phyloP scores from a whole-genome alignment of 768 basidiomycete genomes.

The Antrodiella citrinella region DNA sequence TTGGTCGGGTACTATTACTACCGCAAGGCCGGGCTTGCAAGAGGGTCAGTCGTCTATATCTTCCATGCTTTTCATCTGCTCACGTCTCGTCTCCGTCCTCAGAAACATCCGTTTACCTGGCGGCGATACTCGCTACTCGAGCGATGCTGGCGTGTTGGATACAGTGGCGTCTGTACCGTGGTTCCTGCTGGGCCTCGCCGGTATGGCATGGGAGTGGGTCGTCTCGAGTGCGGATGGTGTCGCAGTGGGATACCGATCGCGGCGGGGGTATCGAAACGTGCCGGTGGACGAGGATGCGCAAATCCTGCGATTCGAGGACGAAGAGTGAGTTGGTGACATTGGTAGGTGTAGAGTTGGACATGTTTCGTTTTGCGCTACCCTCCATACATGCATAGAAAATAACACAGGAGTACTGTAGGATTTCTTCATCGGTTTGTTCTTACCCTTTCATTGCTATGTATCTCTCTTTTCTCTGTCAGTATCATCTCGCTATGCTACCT shows the following conservation, averaged over 20 bases:
- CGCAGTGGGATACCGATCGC: conserved; percentile 32
- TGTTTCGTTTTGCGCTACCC: no score
- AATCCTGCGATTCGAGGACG: conserved; percentile 78
- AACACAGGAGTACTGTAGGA: no score
- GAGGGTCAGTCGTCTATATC: conserved; percentile 49
- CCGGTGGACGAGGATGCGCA: conserved; percentile 87
- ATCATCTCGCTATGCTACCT: no score
- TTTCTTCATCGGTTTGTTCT: no score
- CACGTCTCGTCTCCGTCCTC: conserved; percentile 6
- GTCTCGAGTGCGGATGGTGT: conserved; percentile 36
- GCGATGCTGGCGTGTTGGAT: conserved; percentile 44
- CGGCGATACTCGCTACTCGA: conserved; percentile 27
- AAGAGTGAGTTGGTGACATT: no score
- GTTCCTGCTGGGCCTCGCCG: conserved; percentile 74
- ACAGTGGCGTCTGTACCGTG: conserved; percentile 86
- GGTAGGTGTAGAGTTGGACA: no score
- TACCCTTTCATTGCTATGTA: no score
- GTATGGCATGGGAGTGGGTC: conserved; percentile 66
- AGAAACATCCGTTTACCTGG: conserved; percentile 78
- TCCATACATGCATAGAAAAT: no score
- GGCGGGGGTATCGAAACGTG: conserved; percentile 62
- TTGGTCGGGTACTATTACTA: conserved; percentile 80
- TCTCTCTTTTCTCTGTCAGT: no score
- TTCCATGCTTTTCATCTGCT: conserved; percentile 6
- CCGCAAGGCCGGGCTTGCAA: conserved; percentile 57